Conservation (phyloP, 192 early-diverging fungal genomes). For the Linnemannia elongata region DNA sequence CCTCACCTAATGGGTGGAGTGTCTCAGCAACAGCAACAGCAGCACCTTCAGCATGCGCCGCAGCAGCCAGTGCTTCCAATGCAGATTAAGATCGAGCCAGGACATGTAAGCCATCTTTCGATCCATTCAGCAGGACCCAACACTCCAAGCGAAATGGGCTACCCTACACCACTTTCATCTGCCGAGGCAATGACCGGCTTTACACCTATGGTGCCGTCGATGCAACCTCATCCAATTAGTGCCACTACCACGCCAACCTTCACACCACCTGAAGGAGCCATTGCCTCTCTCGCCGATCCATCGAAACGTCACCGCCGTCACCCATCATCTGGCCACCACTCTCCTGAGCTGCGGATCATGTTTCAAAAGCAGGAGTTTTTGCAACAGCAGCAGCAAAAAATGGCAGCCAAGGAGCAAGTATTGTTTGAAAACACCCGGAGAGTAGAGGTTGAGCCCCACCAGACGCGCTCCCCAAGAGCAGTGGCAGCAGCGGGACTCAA, state of each 20-base stretch:
- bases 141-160: conserved; percentile 20
- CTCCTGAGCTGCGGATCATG: conserved; percentile 33
- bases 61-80: background rate
- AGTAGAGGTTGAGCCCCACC: conserved; percentile 38
- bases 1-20: background rate
- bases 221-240: conserved; percentile 19
- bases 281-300: conserved; percentile 23
- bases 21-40: conserved; percentile 14
- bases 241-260: conserved; percentile 28
- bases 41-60: conserved; percentile 5
- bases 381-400: conserved; percentile 40
- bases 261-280: conserved; percentile 29
- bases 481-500: conserved; percentile 33
- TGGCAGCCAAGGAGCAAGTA: conserved; percentile 36
- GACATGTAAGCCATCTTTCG: background rate
- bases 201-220: conserved; percentile 49
- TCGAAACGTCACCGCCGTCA: conserved; percentile 46
- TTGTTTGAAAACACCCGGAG: conserved; percentile 20
- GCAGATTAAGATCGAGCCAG: conserved; percentile 6
- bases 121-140: conserved; percentile 2
- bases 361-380: conserved; percentile 35
- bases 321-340: conserved; percentile 53
- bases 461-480: conserved; percentile 50
- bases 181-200: conserved; percentile 24
- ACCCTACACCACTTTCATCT: conserved; percentile 20